Base-by-base conservation (phyloP, 495 filamentous ascomycete species). In the Venustampulla echinocandica region DNA sequence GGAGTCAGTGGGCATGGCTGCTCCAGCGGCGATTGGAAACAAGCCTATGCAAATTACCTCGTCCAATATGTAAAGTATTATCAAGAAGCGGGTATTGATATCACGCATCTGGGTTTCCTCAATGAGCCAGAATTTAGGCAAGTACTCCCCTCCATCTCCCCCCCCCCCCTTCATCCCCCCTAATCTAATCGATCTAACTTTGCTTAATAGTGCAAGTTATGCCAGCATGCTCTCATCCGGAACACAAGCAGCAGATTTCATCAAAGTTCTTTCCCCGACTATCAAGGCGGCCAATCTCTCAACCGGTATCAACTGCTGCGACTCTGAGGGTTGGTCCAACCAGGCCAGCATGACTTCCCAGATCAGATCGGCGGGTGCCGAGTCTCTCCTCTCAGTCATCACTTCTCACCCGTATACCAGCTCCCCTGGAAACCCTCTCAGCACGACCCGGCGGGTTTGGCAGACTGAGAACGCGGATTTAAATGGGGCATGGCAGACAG, bases 1-100 rank as follows among this genome's bases (percentile, higher is more conserved):
- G 75, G 74, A 19, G 65, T 72, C 5, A 47, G 61, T 4, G 66
- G 67, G 3, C 52, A 65, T 1, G 57, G 46, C 28, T 79, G 75
- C 50, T 50, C 55, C 1, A 63, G 52, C 6, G 74, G 74, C 2
- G 71, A 77, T 52, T 79, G 74, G 73, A 64, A 63, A 42, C 69
- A 77, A 53, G 68, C 74, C 2, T 80, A 68, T 51, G 76, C 73
- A 13, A 60, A 77, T 51, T 75, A 75, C 56, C 59, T 79, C 4
- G 68, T 76, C 18, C 62, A 71, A 28, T 77, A 75, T 46, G 56
- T 72, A 22, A 56, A 69, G 35, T 69, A 65, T 54, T 80, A 79
- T 56, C 50, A 59, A 5, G 60, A 65, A 34, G 62, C 62, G n/a
- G 74, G 74, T 15, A 67, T 79, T 9, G 61, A 61, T 4, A 63